Conservation (phyloP, 805 yeast genomes). For the Saturnispora saitoi region DNA sequence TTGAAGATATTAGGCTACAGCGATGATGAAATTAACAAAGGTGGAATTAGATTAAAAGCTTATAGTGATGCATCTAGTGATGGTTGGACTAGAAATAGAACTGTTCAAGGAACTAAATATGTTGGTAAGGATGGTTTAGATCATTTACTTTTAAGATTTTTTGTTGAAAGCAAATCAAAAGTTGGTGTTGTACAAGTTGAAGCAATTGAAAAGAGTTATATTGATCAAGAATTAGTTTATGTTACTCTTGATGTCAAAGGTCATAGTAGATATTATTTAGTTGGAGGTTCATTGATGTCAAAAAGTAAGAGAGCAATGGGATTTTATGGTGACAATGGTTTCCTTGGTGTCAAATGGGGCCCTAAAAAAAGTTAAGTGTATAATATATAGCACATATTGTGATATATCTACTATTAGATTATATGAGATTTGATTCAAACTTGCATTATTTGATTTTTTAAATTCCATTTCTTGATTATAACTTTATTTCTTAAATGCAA, state of each 20-base stretch:
- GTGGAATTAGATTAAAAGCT: constrained; percentile 56
- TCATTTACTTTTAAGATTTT: constrained; percentile 76
- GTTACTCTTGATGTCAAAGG: constrained; percentile 73
- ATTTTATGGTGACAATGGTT: constrained; percentile 36
- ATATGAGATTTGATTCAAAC: background rate
- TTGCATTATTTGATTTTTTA: background rate
- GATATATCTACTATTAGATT: constrained; percentile 1
- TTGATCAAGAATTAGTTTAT: constrained; percentile 61
- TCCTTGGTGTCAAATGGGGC: constrained; percentile 84
- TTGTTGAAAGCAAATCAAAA: constrained; percentile 61
- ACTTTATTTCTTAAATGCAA: constrained; percentile 10
- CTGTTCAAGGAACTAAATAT: constrained; percentile 60
- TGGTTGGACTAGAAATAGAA: constrained; percentile 84
- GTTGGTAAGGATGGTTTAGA: constrained; percentile 68
- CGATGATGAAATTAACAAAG: constrained; percentile 33
- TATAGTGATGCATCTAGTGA: constrained; percentile 67
- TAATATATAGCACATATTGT: background rate
- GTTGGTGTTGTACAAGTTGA: constrained; percentile 73
- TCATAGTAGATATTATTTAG: constrained; percentile 55
- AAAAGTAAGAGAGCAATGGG: constrained; percentile 16
- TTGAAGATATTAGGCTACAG: constrained; percentile 42
- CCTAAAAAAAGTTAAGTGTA: constrained; percentile 39
- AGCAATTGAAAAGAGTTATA: constrained; percentile 60
- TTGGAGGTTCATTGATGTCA: constrained; percentile 46
- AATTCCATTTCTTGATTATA: constrained; percentile 12